Evolutionary conservation across 2,329 filamentous ascomycete species (phyloP), one percentile per base, ranked within the genome.

Genomic region (Davidsoniella eucalypti): DNA sequence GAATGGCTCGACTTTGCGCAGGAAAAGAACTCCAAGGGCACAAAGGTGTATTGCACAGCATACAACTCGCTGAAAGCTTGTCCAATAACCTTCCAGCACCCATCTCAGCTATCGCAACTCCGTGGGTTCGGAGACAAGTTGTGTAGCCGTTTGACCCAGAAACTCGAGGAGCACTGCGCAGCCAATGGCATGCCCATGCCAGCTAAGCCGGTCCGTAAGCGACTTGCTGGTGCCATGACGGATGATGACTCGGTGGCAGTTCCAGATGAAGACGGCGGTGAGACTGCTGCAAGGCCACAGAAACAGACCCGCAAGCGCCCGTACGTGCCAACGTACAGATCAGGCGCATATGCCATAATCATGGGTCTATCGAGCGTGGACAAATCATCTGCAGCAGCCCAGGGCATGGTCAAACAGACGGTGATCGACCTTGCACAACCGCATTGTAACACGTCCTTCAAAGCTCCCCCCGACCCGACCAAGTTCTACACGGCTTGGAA

Each of bases 401-500:
- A 67, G 39, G 76, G 80, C 3, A 65, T 90, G 63, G 76, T 78
- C 8, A 90, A 87, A 60, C 60, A 69, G 5, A 73, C 84, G 51
- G 64, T 87, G 2, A 80, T 87, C 43, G 76, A 80, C 53, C 66
- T 72, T 10, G 82, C 84, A 1, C 82, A 90, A 58, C 75, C 75
- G 5, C 70, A 84, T 60, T 86, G 80, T 57, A 82, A 88, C 59
- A 66, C 80, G 2, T 87, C 83, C 0, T 87, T 87, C 57, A 81
- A 74, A 0, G 76, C 74, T 0, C 80, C 82, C 0, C 69, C 67
- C 39, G 80, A 85, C 49, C 69, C 82, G 0, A 79, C 71, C 9
- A 82, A 79, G 51, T 84, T 76, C 57, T 84, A 85, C 57, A 90
- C 84, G 0, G 85, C 85, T 0, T 92, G 84, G 84, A 82, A 76